phyloP scores from a whole-genome alignment of 371 early-diverging fungal genomes.

The Haplosporangium sp. region DNA sequence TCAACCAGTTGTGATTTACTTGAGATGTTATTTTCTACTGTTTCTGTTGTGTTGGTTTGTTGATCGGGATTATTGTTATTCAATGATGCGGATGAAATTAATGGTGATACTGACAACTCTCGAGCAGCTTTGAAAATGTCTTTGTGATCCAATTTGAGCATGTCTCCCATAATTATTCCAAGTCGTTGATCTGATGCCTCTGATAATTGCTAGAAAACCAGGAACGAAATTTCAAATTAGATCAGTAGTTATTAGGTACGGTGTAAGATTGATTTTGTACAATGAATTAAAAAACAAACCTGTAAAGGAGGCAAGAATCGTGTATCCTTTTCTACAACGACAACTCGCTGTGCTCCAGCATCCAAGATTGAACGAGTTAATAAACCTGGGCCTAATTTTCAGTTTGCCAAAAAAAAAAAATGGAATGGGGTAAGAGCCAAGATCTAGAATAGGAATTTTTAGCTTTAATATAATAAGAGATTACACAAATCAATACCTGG shows the following conservation, averaged over 20 bases:
- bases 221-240: too few relatives aligned
- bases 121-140: constrained; percentile 54
- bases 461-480: too few relatives aligned
- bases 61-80: background rate
- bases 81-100: constrained; percentile 4
- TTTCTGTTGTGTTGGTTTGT: too few relatives aligned
- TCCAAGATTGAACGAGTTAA: constrained; percentile 84
- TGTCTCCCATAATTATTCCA: constrained; percentile 74
- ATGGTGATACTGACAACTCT: background rate
- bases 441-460: too few relatives aligned
- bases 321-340: constrained; percentile 84
- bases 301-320: constrained; percentile 79
- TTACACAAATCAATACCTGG: constrained; percentile 70
- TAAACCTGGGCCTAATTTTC: constrained; percentile 76
- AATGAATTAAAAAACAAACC: constrained; percentile 49
- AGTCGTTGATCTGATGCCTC: constrained; percentile 68
- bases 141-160: constrained; percentile 68
- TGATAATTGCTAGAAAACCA: constrained; percentile 66
- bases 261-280: too few relatives aligned
- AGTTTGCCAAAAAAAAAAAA: background rate
- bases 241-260: too few relatives aligned
- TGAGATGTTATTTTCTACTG: background rate
- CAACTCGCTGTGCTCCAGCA: constrained; percentile 71
- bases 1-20: background rate
- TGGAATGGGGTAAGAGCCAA: background rate